Evolutionary conservation across 306 rosid genomes (phyloP).

Genomic region (Ammopiptanthus mongolicus): DNA sequence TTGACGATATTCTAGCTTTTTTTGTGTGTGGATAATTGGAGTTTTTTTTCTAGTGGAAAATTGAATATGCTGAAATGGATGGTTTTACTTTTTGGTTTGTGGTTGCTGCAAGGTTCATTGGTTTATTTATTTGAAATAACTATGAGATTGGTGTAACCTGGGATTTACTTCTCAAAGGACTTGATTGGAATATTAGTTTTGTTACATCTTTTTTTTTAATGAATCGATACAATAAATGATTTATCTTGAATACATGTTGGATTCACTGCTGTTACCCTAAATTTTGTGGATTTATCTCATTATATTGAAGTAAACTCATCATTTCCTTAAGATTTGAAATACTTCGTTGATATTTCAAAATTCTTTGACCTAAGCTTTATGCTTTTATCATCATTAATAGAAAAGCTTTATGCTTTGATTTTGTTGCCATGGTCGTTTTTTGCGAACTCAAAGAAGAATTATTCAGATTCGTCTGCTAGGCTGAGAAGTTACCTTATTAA

Average conservation of each 20-base stretch:
- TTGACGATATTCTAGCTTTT: neutral
- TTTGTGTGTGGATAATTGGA: neutral
- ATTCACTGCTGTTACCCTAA: neutral
- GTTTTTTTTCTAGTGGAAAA: neutral
- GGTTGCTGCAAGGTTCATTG: neutral
- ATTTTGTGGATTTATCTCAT: too few relatives aligned
- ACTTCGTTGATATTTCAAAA: neutral
- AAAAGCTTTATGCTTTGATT: neutral
- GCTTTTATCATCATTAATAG: neutral
- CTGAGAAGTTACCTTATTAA: neutral
- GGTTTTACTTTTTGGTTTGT: neutral
- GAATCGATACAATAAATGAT: neutral
- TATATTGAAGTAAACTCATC: neutral
- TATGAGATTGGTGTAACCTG: neutral
- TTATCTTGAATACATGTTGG: neutral
- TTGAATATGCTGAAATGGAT: neutral
- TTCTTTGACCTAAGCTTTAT: neutral
- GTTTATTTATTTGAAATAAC: neutral
- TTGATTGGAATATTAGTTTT: neutral
- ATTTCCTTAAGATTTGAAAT: neutral
- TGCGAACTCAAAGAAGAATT: neutral
- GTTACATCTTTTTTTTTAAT: neutral
- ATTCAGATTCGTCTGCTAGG: too few relatives aligned
- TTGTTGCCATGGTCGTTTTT: neutral
- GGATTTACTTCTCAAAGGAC: neutral